Conservation (phyloP, 768 basidiomycete genomes). For the Sporobolomyces pararoseus region DNA sequence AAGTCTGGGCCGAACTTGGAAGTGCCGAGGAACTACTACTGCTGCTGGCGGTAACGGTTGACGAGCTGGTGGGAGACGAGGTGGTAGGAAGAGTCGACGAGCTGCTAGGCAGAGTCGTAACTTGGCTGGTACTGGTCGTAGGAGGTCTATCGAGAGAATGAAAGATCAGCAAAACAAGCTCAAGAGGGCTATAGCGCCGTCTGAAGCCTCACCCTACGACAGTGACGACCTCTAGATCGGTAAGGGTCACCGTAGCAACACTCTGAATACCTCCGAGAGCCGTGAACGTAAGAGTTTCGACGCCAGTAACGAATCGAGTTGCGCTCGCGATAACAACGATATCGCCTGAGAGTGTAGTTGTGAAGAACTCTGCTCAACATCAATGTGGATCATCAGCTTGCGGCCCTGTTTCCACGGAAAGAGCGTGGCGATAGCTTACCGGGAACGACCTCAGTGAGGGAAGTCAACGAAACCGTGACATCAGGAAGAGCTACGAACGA, state of each 20-base stretch:
- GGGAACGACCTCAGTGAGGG: neutral
- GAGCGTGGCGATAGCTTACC: neutral
- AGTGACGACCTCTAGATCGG: constrained; percentile 8
- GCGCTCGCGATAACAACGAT: constrained; percentile 10
- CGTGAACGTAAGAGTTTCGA: constrained; percentile 12
- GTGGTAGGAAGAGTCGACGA: neutral
- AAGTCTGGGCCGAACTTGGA: neutral
- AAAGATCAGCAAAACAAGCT: too few species aligned
- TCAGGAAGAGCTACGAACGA: constrained; percentile 11
- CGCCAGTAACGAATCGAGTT: constrained; percentile 4
- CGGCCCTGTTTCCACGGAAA: too few species aligned
- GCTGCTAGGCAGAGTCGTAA: neutral
- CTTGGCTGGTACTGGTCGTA: neutral
- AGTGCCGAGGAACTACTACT: too few species aligned
- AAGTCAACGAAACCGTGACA: constrained; percentile 11
- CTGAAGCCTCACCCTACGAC: constrained; percentile 6
- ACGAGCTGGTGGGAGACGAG: neutral
- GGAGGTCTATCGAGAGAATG: neutral
- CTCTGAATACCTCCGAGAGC: constrained; percentile 12
- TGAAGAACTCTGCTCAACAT: constrained; percentile 17
- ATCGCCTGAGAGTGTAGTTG: constrained; percentile 11
- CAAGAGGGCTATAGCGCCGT: too few species aligned
- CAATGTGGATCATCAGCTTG: too few species aligned
- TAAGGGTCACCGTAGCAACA: constrained; percentile 3
- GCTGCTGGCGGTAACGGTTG: neutral